Evolutionary conservation across 2,329 filamentous ascomycete species (phyloP).

Genomic region (Madurella fahalii): DNA sequence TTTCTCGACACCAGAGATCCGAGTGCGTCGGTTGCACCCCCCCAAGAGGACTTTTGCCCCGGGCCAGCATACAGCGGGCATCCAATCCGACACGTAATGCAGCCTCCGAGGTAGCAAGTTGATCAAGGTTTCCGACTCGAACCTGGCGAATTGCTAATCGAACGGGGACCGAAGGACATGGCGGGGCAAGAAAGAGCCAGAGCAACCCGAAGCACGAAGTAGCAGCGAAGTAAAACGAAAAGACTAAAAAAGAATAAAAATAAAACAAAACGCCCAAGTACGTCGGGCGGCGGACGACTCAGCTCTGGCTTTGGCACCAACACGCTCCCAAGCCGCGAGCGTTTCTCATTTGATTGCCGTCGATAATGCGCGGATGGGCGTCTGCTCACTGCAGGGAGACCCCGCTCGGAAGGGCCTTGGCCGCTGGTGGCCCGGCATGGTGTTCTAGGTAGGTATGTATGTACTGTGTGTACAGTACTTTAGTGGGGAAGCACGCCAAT

Average conservation of each 20-base stretch:
- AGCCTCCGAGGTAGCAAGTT: neutral
- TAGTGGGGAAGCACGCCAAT: neutral
- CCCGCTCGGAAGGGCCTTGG: neutral
- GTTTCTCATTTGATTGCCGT: conserved; percentile 1
- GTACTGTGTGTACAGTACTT: neutral
- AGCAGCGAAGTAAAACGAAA: no score
- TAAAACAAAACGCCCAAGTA: neutral
- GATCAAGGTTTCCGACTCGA: neutral
- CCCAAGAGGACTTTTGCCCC: conserved; percentile 3
- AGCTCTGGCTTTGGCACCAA: neutral
- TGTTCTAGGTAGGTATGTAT: neutral
- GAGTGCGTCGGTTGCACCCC: neutral
- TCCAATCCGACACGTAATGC: conserved; percentile 14
- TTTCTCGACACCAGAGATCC: neutral
- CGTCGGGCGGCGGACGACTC: neutral
- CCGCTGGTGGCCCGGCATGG: neutral
- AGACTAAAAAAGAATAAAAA: no score
- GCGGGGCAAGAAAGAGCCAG: neutral
- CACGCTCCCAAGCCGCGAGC: neutral
- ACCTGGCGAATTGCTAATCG: conserved; percentile 3
- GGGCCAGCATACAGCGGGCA: neutral
- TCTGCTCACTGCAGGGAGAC: neutral
- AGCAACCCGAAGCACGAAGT: neutral
- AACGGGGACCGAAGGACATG: neutral
- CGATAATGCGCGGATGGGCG: neutral